Evolutionary conservation across 768 basidiomycete genomes (phyloP).

Genomic region (Trametopsis cervina): DNA sequence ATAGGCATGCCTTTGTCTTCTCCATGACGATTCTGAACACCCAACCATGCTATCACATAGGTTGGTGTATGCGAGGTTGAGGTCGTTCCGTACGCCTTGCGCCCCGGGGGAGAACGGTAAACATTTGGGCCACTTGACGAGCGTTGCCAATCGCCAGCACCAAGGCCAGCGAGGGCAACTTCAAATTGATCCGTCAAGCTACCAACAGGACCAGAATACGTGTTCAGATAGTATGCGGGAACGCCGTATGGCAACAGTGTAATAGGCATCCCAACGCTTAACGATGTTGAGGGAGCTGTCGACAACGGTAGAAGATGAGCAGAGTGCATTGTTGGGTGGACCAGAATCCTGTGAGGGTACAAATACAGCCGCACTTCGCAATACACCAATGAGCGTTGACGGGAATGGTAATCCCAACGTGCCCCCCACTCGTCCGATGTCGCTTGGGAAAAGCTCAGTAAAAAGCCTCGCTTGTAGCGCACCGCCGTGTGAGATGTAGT

Average conservation of each 20-base stretch:
- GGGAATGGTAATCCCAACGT: slow-evolving; percentile 54
- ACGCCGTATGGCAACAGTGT: slow-evolving; percentile 62
- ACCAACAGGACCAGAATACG: slow-evolving; percentile 62
- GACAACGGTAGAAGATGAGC: slow-evolving; percentile 53
- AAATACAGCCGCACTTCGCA: slow-evolving; percentile 36
- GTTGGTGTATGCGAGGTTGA: slow-evolving; percentile 11
- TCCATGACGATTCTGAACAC: slow-evolving; percentile 69
- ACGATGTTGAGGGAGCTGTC: slow-evolving; percentile 25
- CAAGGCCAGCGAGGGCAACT: slow-evolving; percentile 55
- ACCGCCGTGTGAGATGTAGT: slow-evolving; percentile 31
- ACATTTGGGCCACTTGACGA: not conserved
- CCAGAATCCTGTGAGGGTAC: slow-evolving; percentile 37
- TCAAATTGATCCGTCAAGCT: slow-evolving; percentile 58
- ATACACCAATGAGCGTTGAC: slow-evolving; percentile 48
- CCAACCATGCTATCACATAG: slow-evolving; percentile 68
- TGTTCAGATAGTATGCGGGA: slow-evolving; percentile 67
- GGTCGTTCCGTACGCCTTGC: not conserved
- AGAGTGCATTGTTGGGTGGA: slow-evolving; percentile 55
- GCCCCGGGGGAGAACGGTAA: not conserved
- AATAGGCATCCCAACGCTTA: slow-evolving; percentile 59
- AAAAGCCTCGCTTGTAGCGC: slow-evolving; percentile 54
- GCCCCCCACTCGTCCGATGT: slow-evolving; percentile 51
- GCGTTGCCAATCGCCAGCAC: slow-evolving; percentile 45
- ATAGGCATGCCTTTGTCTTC: slow-evolving; percentile 75
- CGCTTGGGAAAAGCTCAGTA: slow-evolving; percentile 41